A percentile compares a stretch with the other conserved stretches of the same genome.
These are phyloP conservation scores for Ceratocystis albifundus DNA, from an alignment of 2,329 filamentous ascomycete genomes.

Conservation along the genomic window DNA sequence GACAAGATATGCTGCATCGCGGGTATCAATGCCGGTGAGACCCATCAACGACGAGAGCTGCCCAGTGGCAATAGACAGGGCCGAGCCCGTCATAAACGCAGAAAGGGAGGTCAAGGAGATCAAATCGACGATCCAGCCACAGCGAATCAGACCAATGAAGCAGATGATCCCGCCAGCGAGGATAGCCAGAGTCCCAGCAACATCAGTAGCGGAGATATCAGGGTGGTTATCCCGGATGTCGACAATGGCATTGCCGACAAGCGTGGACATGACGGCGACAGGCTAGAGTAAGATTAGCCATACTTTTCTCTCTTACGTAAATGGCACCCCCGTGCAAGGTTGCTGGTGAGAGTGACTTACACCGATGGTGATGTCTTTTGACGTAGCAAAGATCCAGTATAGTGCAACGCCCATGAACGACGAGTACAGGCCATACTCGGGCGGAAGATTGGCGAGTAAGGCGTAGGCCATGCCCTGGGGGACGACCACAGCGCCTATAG, in stretches of 20 bases:
- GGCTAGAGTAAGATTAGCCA: constrained; percentile 42
- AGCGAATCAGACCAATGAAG: constrained; percentile 64
- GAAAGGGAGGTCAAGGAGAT: constrained; percentile 84
- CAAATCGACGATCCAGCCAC: constrained; percentile 84
- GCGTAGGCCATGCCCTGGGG: constrained; percentile 46
- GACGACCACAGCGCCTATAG: constrained; percentile 44
- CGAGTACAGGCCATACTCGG: constrained; percentile 47
- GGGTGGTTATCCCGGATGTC: constrained; percentile 48
- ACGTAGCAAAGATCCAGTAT: constrained; percentile 97
- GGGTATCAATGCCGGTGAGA: constrained; percentile 59
- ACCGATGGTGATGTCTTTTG: constrained; percentile 96
- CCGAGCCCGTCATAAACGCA: constrained; percentile 94
- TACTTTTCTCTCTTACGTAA: neutral
- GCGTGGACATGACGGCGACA: constrained; percentile 87
- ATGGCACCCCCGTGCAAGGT: constrained; percentile 12
- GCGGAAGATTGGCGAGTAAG: constrained; percentile 36
- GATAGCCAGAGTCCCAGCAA: constrained; percentile 69
- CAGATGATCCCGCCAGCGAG: constrained; percentile 67
- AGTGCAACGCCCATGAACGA: constrained; percentile 91
- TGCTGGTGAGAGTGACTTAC: constrained; percentile 39
- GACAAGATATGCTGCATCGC: constrained; percentile 68
- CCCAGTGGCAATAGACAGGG: constrained; percentile 74
- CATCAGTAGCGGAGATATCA: constrained; percentile 47
- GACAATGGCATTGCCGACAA: constrained; percentile 70
- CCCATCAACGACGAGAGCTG: constrained; percentile 77